Base-by-base conservation (phyloP, 73 alveolate species). In the Uronychia setigera region DNA sequence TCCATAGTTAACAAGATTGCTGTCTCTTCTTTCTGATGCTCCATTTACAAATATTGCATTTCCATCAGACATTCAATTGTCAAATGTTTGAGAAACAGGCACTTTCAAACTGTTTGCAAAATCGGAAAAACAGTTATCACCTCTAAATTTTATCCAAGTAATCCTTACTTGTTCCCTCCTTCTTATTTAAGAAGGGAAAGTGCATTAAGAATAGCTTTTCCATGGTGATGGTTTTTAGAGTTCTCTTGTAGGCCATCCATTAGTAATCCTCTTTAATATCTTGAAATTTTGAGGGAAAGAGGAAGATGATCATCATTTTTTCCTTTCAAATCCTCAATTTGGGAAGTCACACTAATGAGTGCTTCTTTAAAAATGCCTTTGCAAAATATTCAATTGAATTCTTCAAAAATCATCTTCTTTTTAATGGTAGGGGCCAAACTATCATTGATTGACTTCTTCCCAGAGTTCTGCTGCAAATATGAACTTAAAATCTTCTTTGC, bases 281-380 rank as follows among this genome's bases (percentile, higher is more conserved):
- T 82, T 28, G 81, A 60, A 30, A 88, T 82, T 34, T 88, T 82
- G 27, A 88, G 14, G 1, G 80, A 35, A 1, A 88, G 82, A 33
- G 91, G 91, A 0, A 89, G 59, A 74, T 58, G 86, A 35, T 31
- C 77, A 27, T 34, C 59, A 59, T 58, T 59, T 35, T 1, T 1
- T 32, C 60, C 28, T 59, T 82, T 1, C 59, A 11, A 35, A 27
- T 58, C 31, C 28, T 84, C 91, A 33, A 91, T 74, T 25, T 35
- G 1, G 32, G 80, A 83, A 9, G 87, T 83, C 57, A 91, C 87
- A 59, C 79, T 77, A 29, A 91, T 74, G 11, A 91, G 76, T 1
- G 96, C 92, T 29, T 91, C 93, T 76, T 91, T 91, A 79, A 91
- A 91, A 0, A 91, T 91, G 14, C 96, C 96, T 60, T 80, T 85